phyloP scores from a whole-genome alignment of 371 early-diverging fungal species.

The Saksenaea oblongispora region DNA sequence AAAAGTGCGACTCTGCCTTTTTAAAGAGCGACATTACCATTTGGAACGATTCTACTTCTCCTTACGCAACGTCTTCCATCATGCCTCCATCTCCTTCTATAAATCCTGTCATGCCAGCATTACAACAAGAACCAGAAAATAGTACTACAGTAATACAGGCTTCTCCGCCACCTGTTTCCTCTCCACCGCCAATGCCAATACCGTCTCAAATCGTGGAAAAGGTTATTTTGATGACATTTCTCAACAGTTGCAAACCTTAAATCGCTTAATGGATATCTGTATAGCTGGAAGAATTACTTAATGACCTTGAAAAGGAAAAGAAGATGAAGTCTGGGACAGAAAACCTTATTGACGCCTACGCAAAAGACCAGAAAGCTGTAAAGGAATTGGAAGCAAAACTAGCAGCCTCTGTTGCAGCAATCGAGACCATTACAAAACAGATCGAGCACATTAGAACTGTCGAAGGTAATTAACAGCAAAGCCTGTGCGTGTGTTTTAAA shows the following conservation, averaged over 20 bases:
- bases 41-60: not conserved
- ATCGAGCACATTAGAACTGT: conserved; percentile 46
- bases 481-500: conserved; percentile 5
- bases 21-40: no score
- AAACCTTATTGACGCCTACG: conserved; percentile 47
- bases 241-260: conserved; percentile 3
- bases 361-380: conserved; percentile 47
- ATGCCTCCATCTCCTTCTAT: not conserved
- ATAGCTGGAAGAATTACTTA: conserved; percentile 29
- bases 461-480: conserved; percentile 25
- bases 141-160: conserved; percentile 12
- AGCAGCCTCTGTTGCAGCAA: conserved; percentile 40
- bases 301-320: conserved; percentile 34
- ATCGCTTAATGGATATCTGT: conserved; percentile 2
- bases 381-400: conserved; percentile 52
- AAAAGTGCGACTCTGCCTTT: no score
- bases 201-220: conserved; percentile 16
- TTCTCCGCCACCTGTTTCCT: conserved; percentile 15
- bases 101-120: not conserved
- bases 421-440: conserved; percentile 45
- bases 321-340: conserved; percentile 50
- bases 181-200: conserved; percentile 10
- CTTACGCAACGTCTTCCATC: not conserved
- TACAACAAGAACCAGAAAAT: conserved; percentile 10
- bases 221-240: conserved; percentile 12